Conservation (phyloP, 2,329 filamentous ascomycete genomes). For the Trichophyton benhamiae region DNA sequence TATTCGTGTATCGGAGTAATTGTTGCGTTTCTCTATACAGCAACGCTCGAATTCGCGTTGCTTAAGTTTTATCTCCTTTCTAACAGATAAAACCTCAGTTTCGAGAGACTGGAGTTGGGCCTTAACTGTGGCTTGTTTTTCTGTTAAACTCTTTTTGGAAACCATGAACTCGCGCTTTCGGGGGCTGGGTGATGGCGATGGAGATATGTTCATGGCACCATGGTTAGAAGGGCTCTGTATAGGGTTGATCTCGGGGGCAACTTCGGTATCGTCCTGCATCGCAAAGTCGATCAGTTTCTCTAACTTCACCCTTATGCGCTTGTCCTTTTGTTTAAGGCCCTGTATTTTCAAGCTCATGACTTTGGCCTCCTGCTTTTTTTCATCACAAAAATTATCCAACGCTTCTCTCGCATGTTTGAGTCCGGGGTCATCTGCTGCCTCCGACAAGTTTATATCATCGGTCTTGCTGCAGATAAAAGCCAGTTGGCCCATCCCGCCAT, state of each 20-base stretch:
- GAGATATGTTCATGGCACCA: background rate
- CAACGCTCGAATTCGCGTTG: conserved; percentile 7
- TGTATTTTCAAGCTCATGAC: background rate
- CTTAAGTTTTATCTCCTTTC: conserved; percentile 20
- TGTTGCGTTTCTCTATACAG: conserved; percentile 46
- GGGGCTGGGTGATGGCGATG: background rate
- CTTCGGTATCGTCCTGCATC: background rate
- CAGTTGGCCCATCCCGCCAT: conserved; percentile 42
- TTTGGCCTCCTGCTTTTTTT: background rate
- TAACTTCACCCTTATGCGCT: background rate
- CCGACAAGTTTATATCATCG: conserved; percentile 45
- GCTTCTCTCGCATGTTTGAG: background rate
- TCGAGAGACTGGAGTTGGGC: background rate
- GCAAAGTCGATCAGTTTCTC: background rate
- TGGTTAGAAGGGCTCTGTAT: background rate
- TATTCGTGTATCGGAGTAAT: conserved; percentile 44
- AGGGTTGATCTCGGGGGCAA: background rate
- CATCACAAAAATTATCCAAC: background rate
- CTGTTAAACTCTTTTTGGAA: background rate
- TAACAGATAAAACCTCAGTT: background rate
- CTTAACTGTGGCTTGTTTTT: background rate
- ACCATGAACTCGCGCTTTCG: background rate
- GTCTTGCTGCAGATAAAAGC: conserved; percentile 54
- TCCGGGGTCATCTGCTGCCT: conserved; percentile 22
- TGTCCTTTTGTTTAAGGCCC: background rate